Conservation (phyloP, 805 yeast species). For the Cyberlindnera suaveolens region DNA sequence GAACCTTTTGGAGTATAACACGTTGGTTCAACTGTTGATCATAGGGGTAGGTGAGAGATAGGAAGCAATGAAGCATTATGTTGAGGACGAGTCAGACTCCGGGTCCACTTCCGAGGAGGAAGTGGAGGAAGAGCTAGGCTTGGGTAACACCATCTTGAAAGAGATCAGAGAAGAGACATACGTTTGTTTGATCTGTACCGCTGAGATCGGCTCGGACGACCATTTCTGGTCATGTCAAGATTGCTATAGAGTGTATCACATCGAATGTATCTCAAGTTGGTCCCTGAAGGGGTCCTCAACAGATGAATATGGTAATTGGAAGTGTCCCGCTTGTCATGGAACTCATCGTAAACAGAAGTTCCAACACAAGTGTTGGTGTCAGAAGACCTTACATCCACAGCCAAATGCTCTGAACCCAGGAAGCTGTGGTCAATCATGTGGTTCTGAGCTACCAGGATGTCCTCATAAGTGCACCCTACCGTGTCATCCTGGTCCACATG, state of each 20-base stretch:
- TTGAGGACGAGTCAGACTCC: conserved; percentile 2
- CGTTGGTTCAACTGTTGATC: no score
- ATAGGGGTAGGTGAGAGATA: no score
- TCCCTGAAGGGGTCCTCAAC: conserved; percentile 70
- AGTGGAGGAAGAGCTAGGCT: conserved; percentile 22
- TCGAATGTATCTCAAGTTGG: conserved; percentile 85
- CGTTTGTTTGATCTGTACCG: conserved; percentile 83
- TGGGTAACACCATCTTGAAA: conserved; percentile 32
- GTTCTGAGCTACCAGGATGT: conserved; percentile 46
- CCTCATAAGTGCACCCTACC: conserved; percentile 67
- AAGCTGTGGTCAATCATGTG: conserved; percentile 85
- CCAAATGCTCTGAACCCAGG: conserved; percentile 61
- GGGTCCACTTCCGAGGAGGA: conserved; percentile 10
- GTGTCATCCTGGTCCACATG: conserved; percentile 91
- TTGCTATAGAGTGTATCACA: conserved; percentile 81
- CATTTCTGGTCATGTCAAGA: conserved; percentile 71
- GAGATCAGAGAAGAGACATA: conserved; percentile 69
- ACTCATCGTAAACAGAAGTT: conserved; percentile 43
- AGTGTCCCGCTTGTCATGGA: conserved; percentile 78
- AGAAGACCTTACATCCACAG: conserved; percentile 62
- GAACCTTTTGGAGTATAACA: no score
- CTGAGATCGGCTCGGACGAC: conserved; percentile 62
- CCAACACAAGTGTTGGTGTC: conserved; percentile 83
- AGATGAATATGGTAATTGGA: conserved; percentile 57
- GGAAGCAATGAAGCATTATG: not conserved